Conservation (phyloP, 345 rosid species). For the Eucalyptus guilfoylei region DNA sequence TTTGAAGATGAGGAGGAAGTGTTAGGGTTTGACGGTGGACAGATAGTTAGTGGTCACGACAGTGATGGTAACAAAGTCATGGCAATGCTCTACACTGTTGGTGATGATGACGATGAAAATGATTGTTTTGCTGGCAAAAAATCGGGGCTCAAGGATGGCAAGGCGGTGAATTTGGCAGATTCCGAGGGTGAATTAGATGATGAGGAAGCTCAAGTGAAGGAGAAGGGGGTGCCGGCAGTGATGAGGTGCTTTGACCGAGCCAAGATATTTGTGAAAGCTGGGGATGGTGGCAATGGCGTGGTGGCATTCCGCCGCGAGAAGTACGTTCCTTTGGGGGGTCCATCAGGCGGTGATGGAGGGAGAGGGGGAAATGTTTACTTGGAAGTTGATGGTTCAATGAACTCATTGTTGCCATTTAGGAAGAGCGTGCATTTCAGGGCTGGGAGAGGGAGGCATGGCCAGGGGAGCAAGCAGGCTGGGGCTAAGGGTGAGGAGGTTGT, state of each 20-base stretch:
- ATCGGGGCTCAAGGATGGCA: neutral
- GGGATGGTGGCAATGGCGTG: slow-evolving; percentile 89
- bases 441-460: slow-evolving; percentile 71
- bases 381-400: slow-evolving; percentile 75
- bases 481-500: slow-evolving; percentile 75
- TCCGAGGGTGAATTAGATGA: slow-evolving; percentile 5
- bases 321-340: slow-evolving; percentile 83
- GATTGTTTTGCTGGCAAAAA: neutral
- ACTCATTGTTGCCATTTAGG: slow-evolving; percentile 74
- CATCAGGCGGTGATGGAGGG: slow-evolving; percentile 97
- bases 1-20: slow-evolving; percentile 16
- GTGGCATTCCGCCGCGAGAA: slow-evolving; percentile 87
- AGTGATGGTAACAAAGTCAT: neutral
- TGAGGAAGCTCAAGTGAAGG: slow-evolving; percentile 34
- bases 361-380: slow-evolving; percentile 80
- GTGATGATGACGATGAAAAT: neutral
- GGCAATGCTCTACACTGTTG: neutral
- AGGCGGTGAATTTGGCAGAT: neutral
- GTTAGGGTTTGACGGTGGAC: slow-evolving; percentile 16
- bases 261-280: slow-evolving; percentile 70
- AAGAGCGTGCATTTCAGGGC: slow-evolving; percentile 80
- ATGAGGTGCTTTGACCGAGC: slow-evolving; percentile 92
- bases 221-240: slow-evolving; percentile 87
- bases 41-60: slow-evolving; percentile 4
- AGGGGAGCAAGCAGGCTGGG: slow-evolving; percentile 63